Conservation (phyloP, 202 grass and related monocot species). For the Schoenoplectus tabernaemontani region DNA sequence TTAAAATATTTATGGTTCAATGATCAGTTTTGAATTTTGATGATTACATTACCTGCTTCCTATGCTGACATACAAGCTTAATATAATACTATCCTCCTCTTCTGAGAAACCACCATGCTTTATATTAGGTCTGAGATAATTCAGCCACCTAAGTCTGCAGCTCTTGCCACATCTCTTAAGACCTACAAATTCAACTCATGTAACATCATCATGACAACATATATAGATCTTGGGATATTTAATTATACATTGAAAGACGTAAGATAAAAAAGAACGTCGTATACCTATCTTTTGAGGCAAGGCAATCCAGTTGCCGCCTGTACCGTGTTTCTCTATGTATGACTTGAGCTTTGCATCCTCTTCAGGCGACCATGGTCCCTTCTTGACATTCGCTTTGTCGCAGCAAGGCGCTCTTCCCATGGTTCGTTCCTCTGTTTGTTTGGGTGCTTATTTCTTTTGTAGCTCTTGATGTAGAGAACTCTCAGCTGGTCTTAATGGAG, state of each 20-base stretch:
- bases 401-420: slow-evolving; percentile 64
- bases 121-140: slow-evolving; percentile 87
- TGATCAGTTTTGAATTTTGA: background rate
- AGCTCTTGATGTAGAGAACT: background rate
- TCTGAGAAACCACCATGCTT: slow-evolving; percentile 73
- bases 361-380: slow-evolving; percentile 51
- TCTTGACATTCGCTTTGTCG: slow-evolving; percentile 62
- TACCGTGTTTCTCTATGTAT: slow-evolving; percentile 53
- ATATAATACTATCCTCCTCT: slow-evolving; percentile 65
- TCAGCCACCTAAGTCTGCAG: slow-evolving; percentile 82
- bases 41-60: slow-evolving; percentile 55
- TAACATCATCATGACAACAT: background rate
- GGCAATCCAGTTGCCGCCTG: slow-evolving; percentile 49
- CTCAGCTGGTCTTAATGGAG: background rate
- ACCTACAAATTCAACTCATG: slow-evolving; percentile 30
- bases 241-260: background rate
- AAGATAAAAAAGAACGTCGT: background rate
- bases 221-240: background rate
- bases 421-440: background rate
- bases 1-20: background rate
- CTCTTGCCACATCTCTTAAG: slow-evolving; percentile 92
- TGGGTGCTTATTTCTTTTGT: background rate
- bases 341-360: slow-evolving; percentile 51
- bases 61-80: slow-evolving; percentile 59
- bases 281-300: slow-evolving; percentile 54